Percentiles rank a stretch among this genome's conserved stretches.
Conservation (phyloP, 225 moss, liverwort and hornwort genomes). For the Neckera pumila region DNA sequence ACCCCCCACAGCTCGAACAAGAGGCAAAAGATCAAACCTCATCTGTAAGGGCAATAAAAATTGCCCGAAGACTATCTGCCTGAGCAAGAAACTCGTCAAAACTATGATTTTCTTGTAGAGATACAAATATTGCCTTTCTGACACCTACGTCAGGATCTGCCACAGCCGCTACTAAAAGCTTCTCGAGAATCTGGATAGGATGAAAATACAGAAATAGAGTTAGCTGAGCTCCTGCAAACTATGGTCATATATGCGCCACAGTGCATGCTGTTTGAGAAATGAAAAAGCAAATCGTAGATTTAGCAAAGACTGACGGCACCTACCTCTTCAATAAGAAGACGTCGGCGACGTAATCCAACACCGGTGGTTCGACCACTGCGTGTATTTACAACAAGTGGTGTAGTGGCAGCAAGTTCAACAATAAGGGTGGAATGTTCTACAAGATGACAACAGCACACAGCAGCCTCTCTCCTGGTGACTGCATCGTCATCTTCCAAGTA, state of each 20-base stretch:
- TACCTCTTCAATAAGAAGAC: slow-evolving; percentile 92
- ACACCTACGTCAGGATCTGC: slow-evolving; percentile 89
- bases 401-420: slow-evolving; percentile 46
- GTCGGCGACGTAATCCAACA: slow-evolving; percentile 82
- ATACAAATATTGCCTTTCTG: slow-evolving; percentile 67
- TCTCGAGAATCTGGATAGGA: slow-evolving; percentile 72
- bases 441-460: slow-evolving; percentile 85
- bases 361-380: slow-evolving; percentile 82
- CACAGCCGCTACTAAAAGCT: slow-evolving; percentile 80
- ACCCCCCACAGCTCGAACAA: not conserved
- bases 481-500: slow-evolving; percentile 94
- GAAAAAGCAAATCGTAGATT: not conserved
- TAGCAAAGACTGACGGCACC: not conserved
- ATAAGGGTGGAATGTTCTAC: slow-evolving; percentile 79
- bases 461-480: slow-evolving; percentile 82
- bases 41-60: slow-evolving; percentile 95
- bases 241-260: not conserved
- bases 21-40: slow-evolving; percentile 45
- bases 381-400: slow-evolving; percentile 58
- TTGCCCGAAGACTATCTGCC: slow-evolving; percentile 94
- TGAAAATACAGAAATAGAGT: not conserved
- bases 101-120: slow-evolving; percentile 56
- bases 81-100: slow-evolving; percentile 93
- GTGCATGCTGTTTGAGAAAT: not conserved
- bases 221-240: not conserved